Conservation (phyloP, 2,329 filamentous ascomycete genomes). For the Sarocladium strictum region DNA sequence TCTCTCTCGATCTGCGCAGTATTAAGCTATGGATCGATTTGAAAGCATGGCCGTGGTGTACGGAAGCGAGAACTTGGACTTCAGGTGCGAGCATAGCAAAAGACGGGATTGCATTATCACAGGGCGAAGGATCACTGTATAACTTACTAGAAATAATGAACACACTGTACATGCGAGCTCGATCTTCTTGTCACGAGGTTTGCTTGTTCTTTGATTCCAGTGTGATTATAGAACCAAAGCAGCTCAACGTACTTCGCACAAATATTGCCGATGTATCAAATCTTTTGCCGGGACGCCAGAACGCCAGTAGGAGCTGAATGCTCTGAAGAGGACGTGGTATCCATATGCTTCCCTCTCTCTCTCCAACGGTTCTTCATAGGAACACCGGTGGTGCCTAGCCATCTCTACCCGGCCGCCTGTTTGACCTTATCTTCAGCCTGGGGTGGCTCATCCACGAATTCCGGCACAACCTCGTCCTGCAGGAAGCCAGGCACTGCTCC, state of each 20-base stretch:
- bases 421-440: conserved; percentile 69
- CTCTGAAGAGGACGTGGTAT: background rate
- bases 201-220: background rate
- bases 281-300: background rate
- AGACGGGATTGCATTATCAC: too few species aligned
- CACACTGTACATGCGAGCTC: too few species aligned
- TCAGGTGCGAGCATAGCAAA: too few species aligned
- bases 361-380: background rate
- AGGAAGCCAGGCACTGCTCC: conserved; percentile 75
- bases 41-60: too few species aligned
- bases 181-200: too few species aligned
- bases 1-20: too few species aligned
- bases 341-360: background rate
- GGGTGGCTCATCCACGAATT: conserved; percentile 91
- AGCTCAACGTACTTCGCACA: background rate
- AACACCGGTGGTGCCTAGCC: too few species aligned
- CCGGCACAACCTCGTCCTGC: conserved; percentile 77
- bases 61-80: too few species aligned
- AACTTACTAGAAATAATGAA: too few species aligned
- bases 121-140: too few species aligned
- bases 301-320: background rate
- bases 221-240: background rate
- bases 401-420: conserved; percentile 65
- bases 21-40: too few species aligned
- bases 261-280: background rate